phyloP scores from a whole-genome alignment of 108 stramenopile species.

The Nitzschia palea region DNA sequence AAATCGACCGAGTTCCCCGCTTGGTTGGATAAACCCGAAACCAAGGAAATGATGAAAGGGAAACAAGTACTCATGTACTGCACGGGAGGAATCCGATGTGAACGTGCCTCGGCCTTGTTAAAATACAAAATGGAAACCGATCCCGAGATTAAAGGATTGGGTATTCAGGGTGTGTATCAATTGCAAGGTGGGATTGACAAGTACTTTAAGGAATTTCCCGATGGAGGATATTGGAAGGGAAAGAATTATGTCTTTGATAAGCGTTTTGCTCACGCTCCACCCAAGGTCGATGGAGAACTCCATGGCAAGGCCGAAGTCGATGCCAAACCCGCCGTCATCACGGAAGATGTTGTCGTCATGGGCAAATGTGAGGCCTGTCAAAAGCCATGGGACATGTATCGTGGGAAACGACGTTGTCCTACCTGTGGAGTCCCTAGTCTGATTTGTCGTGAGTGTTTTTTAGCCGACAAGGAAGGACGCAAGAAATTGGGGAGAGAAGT shows the following conservation, averaged over 20 bases:
- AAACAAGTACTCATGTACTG: slow-evolving; percentile 89
- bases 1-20: slow-evolving; percentile 87
- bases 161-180: slow-evolving; percentile 85
- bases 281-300: slow-evolving; percentile 50
- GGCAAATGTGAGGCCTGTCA: slow-evolving; percentile 81
- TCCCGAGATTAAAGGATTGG: slow-evolving; percentile 58
- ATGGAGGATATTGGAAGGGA: slow-evolving; percentile 81
- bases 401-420: slow-evolving; percentile 89
- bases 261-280: slow-evolving; percentile 86
- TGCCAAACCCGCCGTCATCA: neutral
- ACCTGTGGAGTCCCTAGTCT: slow-evolving; percentile 89
- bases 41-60: slow-evolving; percentile 78
- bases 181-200: slow-evolving; percentile 90
- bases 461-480: slow-evolving; percentile 39
- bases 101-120: slow-evolving; percentile 86
- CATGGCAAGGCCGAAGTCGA: slow-evolving; percentile 31
- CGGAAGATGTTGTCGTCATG: slow-evolving; percentile 41
- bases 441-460: slow-evolving; percentile 76
- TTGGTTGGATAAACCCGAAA: slow-evolving; percentile 78
- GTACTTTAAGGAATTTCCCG: slow-evolving; percentile 75
- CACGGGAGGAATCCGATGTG: slow-evolving; percentile 86
- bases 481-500: slow-evolving; percentile 43
- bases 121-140: slow-evolving; percentile 79
- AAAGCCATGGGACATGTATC: slow-evolving; percentile 90
- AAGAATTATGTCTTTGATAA: slow-evolving; percentile 89